Percentiles rank a stretch among this genome's conserved stretches.
Conservation (phyloP, 2,329 filamentous ascomycete genomes). For the Simplicillium sp. region DNA sequence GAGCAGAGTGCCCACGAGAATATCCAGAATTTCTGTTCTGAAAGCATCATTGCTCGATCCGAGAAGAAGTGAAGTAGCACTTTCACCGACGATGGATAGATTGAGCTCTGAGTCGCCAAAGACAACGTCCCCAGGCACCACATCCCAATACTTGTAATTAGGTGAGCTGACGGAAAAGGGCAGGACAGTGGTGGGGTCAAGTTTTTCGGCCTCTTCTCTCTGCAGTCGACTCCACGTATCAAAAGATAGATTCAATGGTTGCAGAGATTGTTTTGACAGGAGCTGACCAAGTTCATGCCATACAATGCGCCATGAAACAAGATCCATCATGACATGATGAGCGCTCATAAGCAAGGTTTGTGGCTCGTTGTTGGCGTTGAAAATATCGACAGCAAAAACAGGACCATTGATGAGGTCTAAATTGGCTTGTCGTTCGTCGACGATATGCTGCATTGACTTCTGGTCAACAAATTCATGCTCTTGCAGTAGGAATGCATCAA, state of each 20-base stretch:
- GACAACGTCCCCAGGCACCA: too few relatives aligned
- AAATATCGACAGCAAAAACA: constrained; percentile 10
- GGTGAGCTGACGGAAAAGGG: background rate
- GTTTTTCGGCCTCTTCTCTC: background rate
- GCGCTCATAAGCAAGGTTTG: constrained; percentile 23
- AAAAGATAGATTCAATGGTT: constrained; percentile 17
- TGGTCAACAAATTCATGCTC: background rate
- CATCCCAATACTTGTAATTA: too few relatives aligned
- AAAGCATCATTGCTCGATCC: constrained; percentile 14
- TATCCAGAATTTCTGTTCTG: constrained; percentile 22
- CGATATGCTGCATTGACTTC: background rate
- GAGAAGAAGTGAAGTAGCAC: constrained; percentile 10
- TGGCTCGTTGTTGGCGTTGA: constrained; percentile 8
- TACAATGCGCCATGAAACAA: constrained; percentile 36
- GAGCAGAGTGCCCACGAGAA: constrained; percentile 20
- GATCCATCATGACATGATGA: constrained; percentile 30
- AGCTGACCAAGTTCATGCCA: constrained; percentile 31
- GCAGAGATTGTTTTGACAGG: constrained; percentile 11
- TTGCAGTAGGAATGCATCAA: background rate
- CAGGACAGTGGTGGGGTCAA: background rate
- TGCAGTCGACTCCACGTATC: constrained; percentile 22
- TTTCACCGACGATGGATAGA: constrained; percentile 16
- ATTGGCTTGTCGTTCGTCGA: background rate
- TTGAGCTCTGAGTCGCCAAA: constrained; percentile 4
- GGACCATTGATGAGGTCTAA: constrained; percentile 7